Percentiles rank a stretch among this genome's conserved stretches.
phyloP scores from a whole-genome alignment of 805 yeast genomes.

The Isabelozyma rhagii region DNA sequence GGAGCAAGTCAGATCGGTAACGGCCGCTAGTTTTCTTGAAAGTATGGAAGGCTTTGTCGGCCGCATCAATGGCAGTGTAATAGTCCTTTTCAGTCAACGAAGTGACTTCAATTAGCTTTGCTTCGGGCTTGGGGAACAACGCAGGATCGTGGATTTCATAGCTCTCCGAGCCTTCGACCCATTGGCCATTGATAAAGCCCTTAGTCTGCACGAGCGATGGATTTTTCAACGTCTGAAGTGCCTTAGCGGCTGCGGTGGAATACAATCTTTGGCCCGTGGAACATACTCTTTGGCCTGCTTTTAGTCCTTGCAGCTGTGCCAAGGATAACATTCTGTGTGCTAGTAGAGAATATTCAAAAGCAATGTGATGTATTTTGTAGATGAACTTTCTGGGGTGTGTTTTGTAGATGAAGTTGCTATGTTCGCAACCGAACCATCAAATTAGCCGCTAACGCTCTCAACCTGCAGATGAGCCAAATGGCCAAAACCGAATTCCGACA shows the following conservation, averaged over 20 bases:
- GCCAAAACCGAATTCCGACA: too few species aligned
- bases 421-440: not conserved
- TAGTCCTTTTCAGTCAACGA: slow-evolving; percentile 49
- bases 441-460: not conserved
- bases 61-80: slow-evolving; percentile 52
- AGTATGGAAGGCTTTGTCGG: slow-evolving; percentile 48
- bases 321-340: too few species aligned
- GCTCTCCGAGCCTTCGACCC: slow-evolving; percentile 49
- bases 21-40: slow-evolving; percentile 57
- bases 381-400: too few species aligned
- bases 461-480: not conserved
- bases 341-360: too few species aligned
- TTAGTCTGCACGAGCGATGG: slow-evolving; percentile 53
- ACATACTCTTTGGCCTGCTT: too few species aligned
- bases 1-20: slow-evolving; percentile 51
- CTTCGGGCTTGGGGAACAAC: slow-evolving; percentile 29
- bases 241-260: slow-evolving; percentile 3
- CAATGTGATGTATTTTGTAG: too few species aligned
- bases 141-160: slow-evolving; percentile 82
- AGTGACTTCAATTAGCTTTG: slow-evolving; percentile 51
- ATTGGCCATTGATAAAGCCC: slow-evolving; percentile 70
- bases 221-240: slow-evolving; percentile 33
- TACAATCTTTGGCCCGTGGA: slow-evolving; percentile 1
- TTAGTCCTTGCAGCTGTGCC: too few species aligned
- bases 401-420: too few species aligned